These are phyloP conservation scores for Leccinum solheimii DNA, from an alignment of 1,284 basidiomycete species.

Conservation along the genomic window DNA sequence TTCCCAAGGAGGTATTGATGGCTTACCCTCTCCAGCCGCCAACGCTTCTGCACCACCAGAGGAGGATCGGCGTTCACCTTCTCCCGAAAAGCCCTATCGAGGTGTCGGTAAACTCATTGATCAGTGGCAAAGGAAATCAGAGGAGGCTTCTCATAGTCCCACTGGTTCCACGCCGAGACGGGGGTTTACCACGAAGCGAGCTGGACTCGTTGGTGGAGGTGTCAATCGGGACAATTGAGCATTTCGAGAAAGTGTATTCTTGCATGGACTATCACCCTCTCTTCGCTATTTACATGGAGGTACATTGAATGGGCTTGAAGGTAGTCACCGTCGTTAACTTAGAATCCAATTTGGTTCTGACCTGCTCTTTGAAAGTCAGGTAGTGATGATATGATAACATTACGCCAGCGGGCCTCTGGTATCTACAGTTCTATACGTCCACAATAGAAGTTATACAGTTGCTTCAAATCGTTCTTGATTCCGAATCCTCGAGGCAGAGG, in stretches of 20 bases:
- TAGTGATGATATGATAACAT: not conserved
- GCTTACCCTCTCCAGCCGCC: slow-evolving; percentile 21
- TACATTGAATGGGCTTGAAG: slow-evolving; percentile 1
- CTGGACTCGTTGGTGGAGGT: slow-evolving; percentile 39
- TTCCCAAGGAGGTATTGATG: slow-evolving; percentile 25
- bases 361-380: not conserved
- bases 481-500: no score
- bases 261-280: not conserved
- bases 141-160: slow-evolving; percentile 40
- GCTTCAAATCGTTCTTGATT: no score
- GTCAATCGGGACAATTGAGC: slow-evolving; percentile 26
- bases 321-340: not conserved
- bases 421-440: no score
- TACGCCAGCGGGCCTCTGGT: no score
- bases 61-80: slow-evolving; percentile 48
- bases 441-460: no score
- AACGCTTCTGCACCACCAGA: slow-evolving; percentile 33
- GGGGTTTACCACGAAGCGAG: slow-evolving; percentile 43
- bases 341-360: slow-evolving; percentile 12
- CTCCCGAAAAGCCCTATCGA: slow-evolving; percentile 73
- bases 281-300: slow-evolving; percentile 17
- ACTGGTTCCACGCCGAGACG: slow-evolving; percentile 35
- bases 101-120: slow-evolving; percentile 80
- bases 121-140: slow-evolving; percentile 81
- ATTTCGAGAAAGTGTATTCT: not conserved